phyloP scores from a whole-genome alignment of 371 early-diverging fungal genomes.

The Massospora cicadina region DNA sequence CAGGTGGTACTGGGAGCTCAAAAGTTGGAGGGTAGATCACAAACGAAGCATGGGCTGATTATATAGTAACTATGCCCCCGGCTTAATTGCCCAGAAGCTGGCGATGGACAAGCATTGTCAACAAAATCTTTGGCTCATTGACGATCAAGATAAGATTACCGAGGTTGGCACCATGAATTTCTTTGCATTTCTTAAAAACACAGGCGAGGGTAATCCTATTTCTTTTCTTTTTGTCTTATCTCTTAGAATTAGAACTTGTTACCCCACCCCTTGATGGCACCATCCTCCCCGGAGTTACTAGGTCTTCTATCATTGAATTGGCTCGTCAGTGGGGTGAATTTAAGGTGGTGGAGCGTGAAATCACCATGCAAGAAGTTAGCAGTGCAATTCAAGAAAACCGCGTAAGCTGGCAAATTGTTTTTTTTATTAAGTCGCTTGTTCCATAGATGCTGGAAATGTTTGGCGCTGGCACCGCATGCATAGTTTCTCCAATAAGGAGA shows the following conservation, averaged over 20 bases:
- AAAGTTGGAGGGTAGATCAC: slow-evolving; percentile 61
- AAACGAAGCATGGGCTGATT: neutral
- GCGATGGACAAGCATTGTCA: slow-evolving; percentile 72
- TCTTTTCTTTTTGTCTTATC: neutral
- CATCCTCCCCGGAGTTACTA: slow-evolving; percentile 91
- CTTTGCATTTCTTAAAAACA: slow-evolving; percentile 68
- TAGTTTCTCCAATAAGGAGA: slow-evolving; percentile 79
- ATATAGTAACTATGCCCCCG: slow-evolving; percentile 46
- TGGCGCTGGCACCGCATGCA: slow-evolving; percentile 93
- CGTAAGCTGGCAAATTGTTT: slow-evolving; percentile 13
- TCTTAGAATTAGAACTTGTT: slow-evolving; percentile 48
- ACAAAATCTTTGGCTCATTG: slow-evolving; percentile 91
- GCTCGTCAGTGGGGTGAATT: slow-evolving; percentile 74
- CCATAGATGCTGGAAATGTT: slow-evolving; percentile 39
- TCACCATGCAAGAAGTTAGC: slow-evolving; percentile 69
- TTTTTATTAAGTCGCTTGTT: neutral
- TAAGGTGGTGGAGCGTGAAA: slow-evolving; percentile 67
- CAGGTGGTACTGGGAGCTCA: slow-evolving; percentile 84
- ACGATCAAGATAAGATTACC: slow-evolving; percentile 62
- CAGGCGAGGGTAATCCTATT: slow-evolving; percentile 28
- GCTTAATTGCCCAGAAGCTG: slow-evolving; percentile 67
- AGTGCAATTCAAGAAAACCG: slow-evolving; percentile 55
- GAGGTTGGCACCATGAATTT: slow-evolving; percentile 96
- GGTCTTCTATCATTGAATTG: slow-evolving; percentile 75
- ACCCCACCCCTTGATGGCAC: slow-evolving; percentile 90